These are phyloP conservation scores for Aureobasidium pullulans DNA, from an alignment of 2,329 filamentous ascomycete species.

Conservation along the genomic window DNA sequence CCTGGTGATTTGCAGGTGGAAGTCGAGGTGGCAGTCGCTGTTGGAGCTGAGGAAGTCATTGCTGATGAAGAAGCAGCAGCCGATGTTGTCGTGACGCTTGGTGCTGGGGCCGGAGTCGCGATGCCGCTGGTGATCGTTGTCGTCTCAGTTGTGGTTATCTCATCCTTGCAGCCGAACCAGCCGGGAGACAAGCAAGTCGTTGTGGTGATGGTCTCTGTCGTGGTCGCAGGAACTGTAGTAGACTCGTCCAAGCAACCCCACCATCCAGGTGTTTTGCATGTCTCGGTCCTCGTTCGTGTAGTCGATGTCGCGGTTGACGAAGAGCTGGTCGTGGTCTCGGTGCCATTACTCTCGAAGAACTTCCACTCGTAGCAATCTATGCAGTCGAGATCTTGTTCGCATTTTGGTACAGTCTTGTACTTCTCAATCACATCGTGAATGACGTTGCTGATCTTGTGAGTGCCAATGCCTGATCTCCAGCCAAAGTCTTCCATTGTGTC, in stretches of 20 bases:
- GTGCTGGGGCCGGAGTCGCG: slow-evolving; percentile 20
- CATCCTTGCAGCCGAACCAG: slow-evolving; percentile 60
- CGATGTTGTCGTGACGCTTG: slow-evolving; percentile 17
- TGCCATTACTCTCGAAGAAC: slow-evolving; percentile 87
- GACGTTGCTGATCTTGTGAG: slow-evolving; percentile 81
- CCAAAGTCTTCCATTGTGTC: slow-evolving; percentile 87
- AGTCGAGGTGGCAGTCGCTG: slow-evolving; percentile 25
- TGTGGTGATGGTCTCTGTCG: slow-evolving; percentile 38
- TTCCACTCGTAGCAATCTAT: slow-evolving; percentile 91
- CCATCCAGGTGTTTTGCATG: slow-evolving; percentile 88
- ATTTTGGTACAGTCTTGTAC: slow-evolving; percentile 74
- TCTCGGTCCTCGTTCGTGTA: slow-evolving; percentile 62
- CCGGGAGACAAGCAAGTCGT: slow-evolving; percentile 56
- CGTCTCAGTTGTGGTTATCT: slow-evolving; percentile 33
- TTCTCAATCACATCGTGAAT: slow-evolving; percentile 80
- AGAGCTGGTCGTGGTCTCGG: slow-evolving; percentile 57
- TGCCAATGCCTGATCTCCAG: slow-evolving; percentile 85
- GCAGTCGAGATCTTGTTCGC: slow-evolving; percentile 66
- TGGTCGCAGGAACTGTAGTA: slow-evolving; percentile 35
- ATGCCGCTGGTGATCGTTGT: slow-evolving; percentile 20
- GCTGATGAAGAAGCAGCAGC: not conserved
- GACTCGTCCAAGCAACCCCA: slow-evolving; percentile 71
- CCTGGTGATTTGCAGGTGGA: slow-evolving; percentile 54
- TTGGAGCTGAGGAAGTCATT: not conserved
- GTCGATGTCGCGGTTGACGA: slow-evolving; percentile 51